Base-by-base conservation (phyloP, 768 basidiomycete genomes). In the Boletus vermiculosoides region DNA sequence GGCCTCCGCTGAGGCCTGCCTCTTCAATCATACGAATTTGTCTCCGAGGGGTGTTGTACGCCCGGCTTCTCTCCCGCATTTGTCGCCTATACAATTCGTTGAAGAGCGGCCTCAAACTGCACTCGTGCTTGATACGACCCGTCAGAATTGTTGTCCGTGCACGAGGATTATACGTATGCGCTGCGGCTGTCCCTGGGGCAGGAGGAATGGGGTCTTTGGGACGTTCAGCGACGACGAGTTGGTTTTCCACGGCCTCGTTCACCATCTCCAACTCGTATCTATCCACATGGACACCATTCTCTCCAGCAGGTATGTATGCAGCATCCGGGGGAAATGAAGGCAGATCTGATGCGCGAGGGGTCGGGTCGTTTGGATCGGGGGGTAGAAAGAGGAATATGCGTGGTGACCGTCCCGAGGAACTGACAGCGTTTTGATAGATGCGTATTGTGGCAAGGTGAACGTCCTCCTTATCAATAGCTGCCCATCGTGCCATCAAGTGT, bases 191-290 rank as follows among this genome's bases (percentile, higher is more conserved):
- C 67, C 51, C 72, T 66, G 15, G 61, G 44, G 55, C 70, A 71
- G 56, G 80, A 64, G 30, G 78, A 71, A 20, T 76, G 33, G 70
- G 83, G 50, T 78, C 88, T 65, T 90, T 92, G 23, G 87, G 86
- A 51, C 87, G 83, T 71, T 93, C 90, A 0, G 90, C 91, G 36
- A 94, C 83, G 30, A 93, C 90, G 55, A 90, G 81, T 71, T 93
- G 87, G 74, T 94, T 94, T 63, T 90, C 89, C 10, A 92, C 88
- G 33, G 83, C 73, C 59, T 92, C 87, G 59, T 92, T 88, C 42
- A 93, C 85, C 83, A 96, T 92, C 42, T 92, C 87, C 34, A 98
- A 78, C 63, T 93, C 90, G 74, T 93, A 98, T 71, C 85, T 82
- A 64, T 89, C 88, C 5, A 73, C 71, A 28, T 71, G 71, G n/a